Conservation (phyloP, 306 rosid genomes). For the Canavalia gladiata region DNA sequence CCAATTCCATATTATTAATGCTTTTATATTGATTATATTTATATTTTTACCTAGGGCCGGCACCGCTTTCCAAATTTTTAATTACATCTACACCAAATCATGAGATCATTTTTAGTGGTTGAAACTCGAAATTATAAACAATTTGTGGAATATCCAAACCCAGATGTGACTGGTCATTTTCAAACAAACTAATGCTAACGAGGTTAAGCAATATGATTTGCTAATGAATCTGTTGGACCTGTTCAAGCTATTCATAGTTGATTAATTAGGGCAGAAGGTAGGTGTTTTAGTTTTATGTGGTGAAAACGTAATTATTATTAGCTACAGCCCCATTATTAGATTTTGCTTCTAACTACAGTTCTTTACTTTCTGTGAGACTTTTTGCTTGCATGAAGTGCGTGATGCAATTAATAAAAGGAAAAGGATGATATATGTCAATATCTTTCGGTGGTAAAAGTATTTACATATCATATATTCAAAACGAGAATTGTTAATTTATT, state of each 20-base stretch:
- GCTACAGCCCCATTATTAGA: not conserved
- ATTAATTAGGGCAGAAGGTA: not conserved
- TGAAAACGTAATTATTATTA: not conserved
- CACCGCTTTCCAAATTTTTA: constrained; percentile 17
- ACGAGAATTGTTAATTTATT: not conserved
- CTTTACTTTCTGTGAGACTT: constrained; percentile 20
- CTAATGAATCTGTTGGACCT: constrained; percentile 2
- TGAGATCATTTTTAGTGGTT: constrained; percentile 35
- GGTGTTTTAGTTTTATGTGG: not conserved
- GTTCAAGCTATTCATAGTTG: constrained; percentile 26
- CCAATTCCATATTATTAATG: not conserved
- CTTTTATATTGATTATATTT: not conserved
- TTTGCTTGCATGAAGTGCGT: constrained; percentile 26
- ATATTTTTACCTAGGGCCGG: constrained; percentile 35
- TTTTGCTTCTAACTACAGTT: not conserved
- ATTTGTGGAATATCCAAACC: constrained; percentile 9
- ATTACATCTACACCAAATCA: constrained; percentile 34
- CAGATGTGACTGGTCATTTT: constrained; percentile 10
- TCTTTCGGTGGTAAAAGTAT: constrained; percentile 16
- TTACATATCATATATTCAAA: not conserved
- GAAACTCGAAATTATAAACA: constrained; percentile 18
- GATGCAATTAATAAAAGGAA: constrained; percentile 33
- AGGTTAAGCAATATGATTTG: constrained; percentile 11
- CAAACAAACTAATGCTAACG: constrained; percentile 2
- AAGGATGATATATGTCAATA: not conserved